Conservation (phyloP, 208 protist genomes). For the Wallacemonas sp. region DNA sequence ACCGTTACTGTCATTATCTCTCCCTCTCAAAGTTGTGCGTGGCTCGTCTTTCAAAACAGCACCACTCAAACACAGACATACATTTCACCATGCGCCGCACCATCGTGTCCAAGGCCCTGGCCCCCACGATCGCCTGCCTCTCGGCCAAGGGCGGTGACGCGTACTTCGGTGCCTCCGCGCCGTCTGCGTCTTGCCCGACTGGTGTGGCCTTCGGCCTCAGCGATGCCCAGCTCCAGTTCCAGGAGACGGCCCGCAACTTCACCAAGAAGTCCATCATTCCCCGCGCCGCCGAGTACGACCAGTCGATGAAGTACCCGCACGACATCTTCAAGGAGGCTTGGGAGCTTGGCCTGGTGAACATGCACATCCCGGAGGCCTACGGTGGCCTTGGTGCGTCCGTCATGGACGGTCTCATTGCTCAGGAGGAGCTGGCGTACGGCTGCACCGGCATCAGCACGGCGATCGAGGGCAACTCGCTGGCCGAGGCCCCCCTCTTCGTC, state of each 20-base stretch:
- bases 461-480: conserved; percentile 83
- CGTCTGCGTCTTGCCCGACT: conserved; percentile 17
- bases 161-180: conserved; percentile 32
- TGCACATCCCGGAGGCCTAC: conserved; percentile 81
- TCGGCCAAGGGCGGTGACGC: conserved; percentile 1
- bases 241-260: conserved; percentile 79
- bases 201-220: conserved; percentile 82
- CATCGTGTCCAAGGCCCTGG: conserved; percentile 3
- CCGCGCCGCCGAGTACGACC: conserved; percentile 68
- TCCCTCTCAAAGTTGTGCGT: neutral
- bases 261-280: conserved; percentile 78
- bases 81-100: conserved; percentile 11
- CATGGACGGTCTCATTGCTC: conserved; percentile 77
- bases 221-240: conserved; percentile 69
- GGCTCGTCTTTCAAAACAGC: no score
- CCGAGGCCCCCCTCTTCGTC: conserved; percentile 80
- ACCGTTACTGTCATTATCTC: neutral
- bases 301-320: conserved; percentile 70
- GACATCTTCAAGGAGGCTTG: conserved; percentile 82
- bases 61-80: no score
- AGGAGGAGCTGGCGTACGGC: conserved; percentile 87
- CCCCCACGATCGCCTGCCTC: conserved; percentile 8
- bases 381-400: conserved; percentile 71
- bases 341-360: conserved; percentile 85
- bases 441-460: conserved; percentile 88